Evolutionary conservation across 768 basidiomycete genomes (phyloP), one percentile per base, ranked within the genome.

Genomic region (Mycena leptocephala): DNA sequence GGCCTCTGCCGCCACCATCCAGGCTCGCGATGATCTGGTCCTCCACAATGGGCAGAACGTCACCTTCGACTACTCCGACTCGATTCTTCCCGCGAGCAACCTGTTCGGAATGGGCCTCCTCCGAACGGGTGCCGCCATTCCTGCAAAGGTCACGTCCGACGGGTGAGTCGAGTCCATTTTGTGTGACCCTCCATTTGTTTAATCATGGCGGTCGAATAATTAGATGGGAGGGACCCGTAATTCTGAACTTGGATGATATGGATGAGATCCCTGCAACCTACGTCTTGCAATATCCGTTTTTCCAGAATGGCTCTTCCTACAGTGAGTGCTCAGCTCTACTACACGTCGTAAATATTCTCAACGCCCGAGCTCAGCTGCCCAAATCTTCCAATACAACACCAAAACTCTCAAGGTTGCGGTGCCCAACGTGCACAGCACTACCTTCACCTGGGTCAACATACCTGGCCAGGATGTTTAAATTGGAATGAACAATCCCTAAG

Each of bases 201-300:
- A 14, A 28, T 53, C 3, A 13, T 8, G 7, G 33, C 55, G 5
- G 33, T 9, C 10, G 9, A 20, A n/a, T 51, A 7, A 46, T 16
- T 62, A 75, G 74, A 24, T 75, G 74, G 74, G 74, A 75, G 43
- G 74, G 74, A 4, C 74, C 74, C 16, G 69, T 75, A 18, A 18
- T 71, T 14, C 62, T 75, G 5, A 64, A 75, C 51, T 32, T 75
- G 6, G 28, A 43, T 32, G 74, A 75, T 53, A 53, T 58, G 62
- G 74, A 75, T n/a, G 74, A 56, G 13, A 75, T 75, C 62, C 74
- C 74, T 2, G 74, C 74, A 30, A 75, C 74, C 18, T 75, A 75
- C 43, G 63, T 70, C 28, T 28, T 75, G n/a, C 68, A 70, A 28
- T 75, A 75, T 39, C 74, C 74, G 2, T 75, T 75, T 69, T 75